Base-by-base conservation (phyloP, 257 asterid species). In the Penstemon newberryi region DNA sequence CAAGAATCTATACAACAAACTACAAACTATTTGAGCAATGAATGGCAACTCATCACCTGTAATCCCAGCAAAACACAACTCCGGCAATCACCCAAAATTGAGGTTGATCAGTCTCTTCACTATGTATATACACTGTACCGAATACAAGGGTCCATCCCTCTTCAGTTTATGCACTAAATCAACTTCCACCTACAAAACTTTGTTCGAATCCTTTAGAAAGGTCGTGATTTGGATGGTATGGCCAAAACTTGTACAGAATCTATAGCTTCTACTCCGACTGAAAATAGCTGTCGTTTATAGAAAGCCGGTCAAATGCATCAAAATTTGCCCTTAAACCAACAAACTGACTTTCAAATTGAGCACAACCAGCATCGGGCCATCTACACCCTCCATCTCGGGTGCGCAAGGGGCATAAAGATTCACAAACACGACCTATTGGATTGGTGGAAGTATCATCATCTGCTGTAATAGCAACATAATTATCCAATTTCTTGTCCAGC, bases 291-390 rank as follows among this genome's bases (percentile, higher is more conserved):
- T 94, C 99, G 19, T 81, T 71, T 70, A 94, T 87, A 38, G 96
- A 83, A 65, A 94, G 90, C 38, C 86, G 85, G 72, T 94, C 99
- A 51, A 94, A 91, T 53, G 99, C 99, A 77, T 91, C 96, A 78
- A 83, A 94, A 77, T 94, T 94, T 12, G 96, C 97, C 82, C 79
- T 87, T 76, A 94, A 67, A 44, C 96, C 99, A 64, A 94, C 83
- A 78, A 85, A 89, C 75, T 91, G 97, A 74, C 96, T 91, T 50
- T 86, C 96, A 47, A 73, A 76, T 61, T 87, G 96, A 63, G 96
- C 87, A 83, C 97, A 94, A 1, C 88, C 96, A 64, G 91, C 86
- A 67, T 81, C 79, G 0, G 99, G 97, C 96, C 96, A 93, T 75
- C 87, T 83, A 70, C 99, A 93, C 46, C 88, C 95, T 64, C 96